Percentiles rank a stretch among this genome's conserved stretches.
phyloP scores from a whole-genome alignment of 768 basidiomycete species.

The Podaxis mareebaensis region DNA sequence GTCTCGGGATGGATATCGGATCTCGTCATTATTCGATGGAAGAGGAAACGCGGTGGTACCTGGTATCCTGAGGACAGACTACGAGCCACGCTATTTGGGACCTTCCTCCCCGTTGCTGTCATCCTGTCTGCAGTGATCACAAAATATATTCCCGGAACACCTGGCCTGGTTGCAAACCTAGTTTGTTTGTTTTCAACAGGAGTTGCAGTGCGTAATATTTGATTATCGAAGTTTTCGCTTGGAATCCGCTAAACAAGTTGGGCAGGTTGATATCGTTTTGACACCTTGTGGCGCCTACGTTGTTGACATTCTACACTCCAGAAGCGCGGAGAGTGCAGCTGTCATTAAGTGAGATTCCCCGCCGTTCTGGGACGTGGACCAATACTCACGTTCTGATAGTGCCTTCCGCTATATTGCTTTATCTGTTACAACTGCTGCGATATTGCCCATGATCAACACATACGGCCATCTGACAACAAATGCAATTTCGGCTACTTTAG shows the following conservation, averaged over 20 bases:
- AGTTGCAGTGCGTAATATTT: constrained; percentile 10
- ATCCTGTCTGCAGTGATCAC: constrained; percentile 51
- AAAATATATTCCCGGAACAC: constrained; percentile 46
- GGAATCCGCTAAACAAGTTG: background rate
- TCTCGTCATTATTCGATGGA: constrained; percentile 47
- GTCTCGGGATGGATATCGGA: constrained; percentile 64
- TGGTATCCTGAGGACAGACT: constrained; percentile 76
- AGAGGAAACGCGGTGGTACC: constrained; percentile 46
- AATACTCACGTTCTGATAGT: constrained; percentile 28
- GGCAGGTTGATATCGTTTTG: constrained; percentile 59
- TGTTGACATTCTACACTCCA: constrained; percentile 61
- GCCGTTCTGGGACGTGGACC: background rate
- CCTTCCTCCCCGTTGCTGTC: constrained; percentile 51
- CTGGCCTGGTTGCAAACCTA: constrained; percentile 35
- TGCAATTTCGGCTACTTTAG: constrained; percentile 43
- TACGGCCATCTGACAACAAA: constrained; percentile 55
- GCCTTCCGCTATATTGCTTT: constrained; percentile 48
- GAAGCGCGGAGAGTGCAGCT: constrained; percentile 65
- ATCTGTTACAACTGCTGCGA: constrained; percentile 41
- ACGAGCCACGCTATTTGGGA: constrained; percentile 49
- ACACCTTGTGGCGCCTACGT: constrained; percentile 57
- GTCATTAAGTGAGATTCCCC: constrained; percentile 45
- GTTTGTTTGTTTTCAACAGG: constrained; percentile 19
- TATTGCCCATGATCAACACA: constrained; percentile 54
- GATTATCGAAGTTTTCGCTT: background rate